These are phyloP conservation scores for Rhodotorula sphaerocarpa DNA, from an alignment of 768 basidiomycete genomes.

Conservation along the genomic window DNA sequence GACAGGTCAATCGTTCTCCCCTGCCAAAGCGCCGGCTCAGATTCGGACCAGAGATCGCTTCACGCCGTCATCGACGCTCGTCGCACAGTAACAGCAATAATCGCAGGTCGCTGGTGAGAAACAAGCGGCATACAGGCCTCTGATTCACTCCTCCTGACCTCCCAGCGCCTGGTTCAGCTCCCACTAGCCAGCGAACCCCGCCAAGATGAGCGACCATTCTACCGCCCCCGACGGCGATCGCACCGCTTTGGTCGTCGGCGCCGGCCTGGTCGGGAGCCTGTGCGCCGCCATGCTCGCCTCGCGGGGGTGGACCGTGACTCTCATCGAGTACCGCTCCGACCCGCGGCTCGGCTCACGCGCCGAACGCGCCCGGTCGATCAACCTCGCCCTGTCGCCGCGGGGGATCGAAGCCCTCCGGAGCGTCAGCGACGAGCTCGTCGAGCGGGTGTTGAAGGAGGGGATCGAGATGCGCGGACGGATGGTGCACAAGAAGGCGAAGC, in stretches of 20 bases:
- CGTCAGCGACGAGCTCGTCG: conserved; percentile 62
- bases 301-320: conserved; percentile 71
- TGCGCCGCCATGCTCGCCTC: conserved; percentile 76
- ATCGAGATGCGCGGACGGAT: conserved; percentile 94
- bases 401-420: conserved; percentile 79
- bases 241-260: conserved; percentile 51
- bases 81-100: too few species aligned
- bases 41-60: too few species aligned
- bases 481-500: conserved; percentile 62
- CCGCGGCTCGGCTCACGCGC: conserved; percentile 51
- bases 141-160: too few species aligned
- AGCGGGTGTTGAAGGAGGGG: conserved; percentile 63
- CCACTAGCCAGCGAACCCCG: too few species aligned
- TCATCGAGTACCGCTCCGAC: conserved; percentile 77
- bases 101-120: too few species aligned
- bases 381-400: conserved; percentile 87
- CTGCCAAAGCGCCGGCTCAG: too few species aligned
- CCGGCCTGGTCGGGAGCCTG: conserved; percentile 90
- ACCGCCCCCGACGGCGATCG: conserved; percentile 3
- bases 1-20: too few species aligned
- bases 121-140: too few species aligned
- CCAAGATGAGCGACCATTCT: background rate
- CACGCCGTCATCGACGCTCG: too few species aligned
- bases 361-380: conserved; percentile 74
- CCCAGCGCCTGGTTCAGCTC: too few species aligned